Evolutionary conservation across 1,284 basidiomycete species (phyloP), one percentile per base, ranked within the genome.

Genomic region (Sporisorium exsertum): DNA sequence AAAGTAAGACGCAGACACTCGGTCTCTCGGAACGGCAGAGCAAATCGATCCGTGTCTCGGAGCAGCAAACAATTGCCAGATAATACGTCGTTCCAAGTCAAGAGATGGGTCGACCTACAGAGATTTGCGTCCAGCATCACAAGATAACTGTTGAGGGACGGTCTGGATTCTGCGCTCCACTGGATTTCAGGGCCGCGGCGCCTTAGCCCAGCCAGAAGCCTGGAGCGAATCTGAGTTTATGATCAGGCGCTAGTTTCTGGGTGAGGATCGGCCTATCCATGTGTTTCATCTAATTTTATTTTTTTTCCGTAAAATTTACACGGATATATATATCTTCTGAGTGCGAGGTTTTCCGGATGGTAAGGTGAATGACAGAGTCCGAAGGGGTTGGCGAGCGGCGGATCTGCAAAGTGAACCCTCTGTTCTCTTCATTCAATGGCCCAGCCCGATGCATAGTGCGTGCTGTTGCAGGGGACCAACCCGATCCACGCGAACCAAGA

Each of bases 11-110:
- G 37, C 6, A 16, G 4, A 7, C 24, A 27, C 24, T 26, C 24
- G 22, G 20, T 5, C 45, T 16, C 12, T 2, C 13, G 22, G 7
- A 24, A 50, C 27, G 27, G 49, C 49, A 50, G n/a, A 50, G 49
- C 35, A 4, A 27, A 42, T 42, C 35, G 35, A 42, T 54, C 2
- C 24, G 13, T 42, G 52, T 54, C 52, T 40, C 52, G 52, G 35
- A 54, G 52, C 45, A 46, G 24, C 22, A 24, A 46, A 46, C 12
- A 46, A 3, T 26, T 16, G 20, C 45, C 20, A 27, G 22, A 15
- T 26, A 4, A 13, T 15, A 46, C 24, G 24, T 22, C 12, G 24
- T 46, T 46, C 6, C 9, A 46, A 4, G 13, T 26, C 10, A 15
- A 46, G 15, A 24, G n/a, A n/a, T n/a, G n/a, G n/a, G n/a, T n/a